These are phyloP conservation scores for Beta corolliflora DNA, from an alignment of 179 eudicot genomes.

Conservation along the genomic window DNA sequence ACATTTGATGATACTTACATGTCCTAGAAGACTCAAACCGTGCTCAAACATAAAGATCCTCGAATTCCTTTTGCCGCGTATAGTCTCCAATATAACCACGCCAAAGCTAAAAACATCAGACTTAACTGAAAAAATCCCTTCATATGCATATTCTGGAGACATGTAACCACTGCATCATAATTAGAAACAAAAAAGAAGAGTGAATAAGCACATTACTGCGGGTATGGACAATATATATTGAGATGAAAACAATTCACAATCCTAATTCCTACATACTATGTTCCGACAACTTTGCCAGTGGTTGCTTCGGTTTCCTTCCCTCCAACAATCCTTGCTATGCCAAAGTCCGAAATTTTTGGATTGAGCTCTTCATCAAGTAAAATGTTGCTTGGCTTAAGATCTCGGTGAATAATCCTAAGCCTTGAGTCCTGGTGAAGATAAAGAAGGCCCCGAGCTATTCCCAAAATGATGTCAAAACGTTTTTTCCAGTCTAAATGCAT, in stretches of 20 bases:
- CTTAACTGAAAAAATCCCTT: slow-evolving; percentile 33
- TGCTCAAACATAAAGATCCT: slow-evolving; percentile 24
- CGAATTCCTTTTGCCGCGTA: slow-evolving; percentile 34
- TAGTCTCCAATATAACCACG: slow-evolving; percentile 34
- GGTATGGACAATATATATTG: neutral
- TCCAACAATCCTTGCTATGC: slow-evolving; percentile 38
- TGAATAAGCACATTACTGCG: neutral
- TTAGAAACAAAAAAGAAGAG: too few species aligned
- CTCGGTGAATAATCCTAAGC: slow-evolving; percentile 33
- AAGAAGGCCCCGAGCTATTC: slow-evolving; percentile 31
- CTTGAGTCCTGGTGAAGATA: slow-evolving; percentile 37
- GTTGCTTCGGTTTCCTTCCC: slow-evolving; percentile 32
- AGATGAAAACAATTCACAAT: neutral
- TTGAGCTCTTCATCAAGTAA: slow-evolving; percentile 34
- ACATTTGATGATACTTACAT: slow-evolving; percentile 3
- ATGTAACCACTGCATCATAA: slow-evolving; percentile 28
- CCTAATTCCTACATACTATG: slow-evolving; percentile 22
- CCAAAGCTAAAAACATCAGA: slow-evolving; percentile 40
- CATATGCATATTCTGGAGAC: slow-evolving; percentile 37
- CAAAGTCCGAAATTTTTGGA: slow-evolving; percentile 38
- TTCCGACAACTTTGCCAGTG: slow-evolving; percentile 29
- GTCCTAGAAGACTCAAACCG: slow-evolving; percentile 28
- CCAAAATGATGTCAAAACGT: slow-evolving; percentile 31
- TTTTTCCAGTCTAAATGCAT: slow-evolving; percentile 26
- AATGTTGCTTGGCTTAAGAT: slow-evolving; percentile 38